Conservation (phyloP, 2,329 filamentous ascomycete genomes). For the Alternaria ethzedia region DNA sequence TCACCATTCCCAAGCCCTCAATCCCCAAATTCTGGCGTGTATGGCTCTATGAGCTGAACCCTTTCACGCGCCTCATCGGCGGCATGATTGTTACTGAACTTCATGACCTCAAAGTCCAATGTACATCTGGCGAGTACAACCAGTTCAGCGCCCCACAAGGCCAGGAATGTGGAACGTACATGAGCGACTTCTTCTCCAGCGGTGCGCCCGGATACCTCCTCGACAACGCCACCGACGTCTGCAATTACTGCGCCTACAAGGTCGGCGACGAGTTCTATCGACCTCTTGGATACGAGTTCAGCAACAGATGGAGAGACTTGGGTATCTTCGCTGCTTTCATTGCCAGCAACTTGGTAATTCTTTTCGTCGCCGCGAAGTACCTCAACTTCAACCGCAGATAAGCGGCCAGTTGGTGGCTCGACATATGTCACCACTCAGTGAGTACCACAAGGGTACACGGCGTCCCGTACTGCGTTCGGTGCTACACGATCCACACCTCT, state of each 20-base stretch:
- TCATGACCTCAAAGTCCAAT: constrained; percentile 68
- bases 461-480: background rate
- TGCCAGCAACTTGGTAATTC: constrained; percentile 73
- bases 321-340: constrained; percentile 81
- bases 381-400: constrained; percentile 54
- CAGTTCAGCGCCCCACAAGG: constrained; percentile 70
- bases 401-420: background rate
- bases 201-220: constrained; percentile 77
- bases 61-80: constrained; percentile 80
- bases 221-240: constrained; percentile 68
- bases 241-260: constrained; percentile 82
- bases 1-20: constrained; percentile 77
- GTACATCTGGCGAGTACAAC: constrained; percentile 68
- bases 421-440: background rate
- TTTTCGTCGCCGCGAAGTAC: constrained; percentile 63
- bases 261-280: constrained; percentile 81
- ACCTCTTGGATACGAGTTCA: constrained; percentile 70
- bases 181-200: constrained; percentile 69
- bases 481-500: background rate
- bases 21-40: constrained; percentile 80
- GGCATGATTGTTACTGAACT: constrained; percentile 82
- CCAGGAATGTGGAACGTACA: constrained; percentile 76
- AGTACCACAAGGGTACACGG: background rate
- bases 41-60: constrained; percentile 84
- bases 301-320: constrained; percentile 78